Evolutionary conservation across 106 monocot species (phyloP).

Genomic region (Narthecium ossifragum): DNA sequence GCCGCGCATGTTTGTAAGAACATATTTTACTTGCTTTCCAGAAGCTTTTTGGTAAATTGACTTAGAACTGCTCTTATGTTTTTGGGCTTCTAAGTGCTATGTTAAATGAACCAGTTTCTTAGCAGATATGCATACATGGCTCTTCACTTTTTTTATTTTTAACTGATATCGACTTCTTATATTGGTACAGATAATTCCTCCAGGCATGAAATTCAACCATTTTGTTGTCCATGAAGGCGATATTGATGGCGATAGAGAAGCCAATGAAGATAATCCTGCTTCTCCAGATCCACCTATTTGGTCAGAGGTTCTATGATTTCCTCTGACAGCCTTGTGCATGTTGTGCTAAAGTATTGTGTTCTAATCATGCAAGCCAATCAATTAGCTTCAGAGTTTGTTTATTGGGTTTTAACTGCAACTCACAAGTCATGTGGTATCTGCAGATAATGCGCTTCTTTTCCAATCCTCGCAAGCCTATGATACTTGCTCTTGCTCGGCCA

Average conservation of each 20-base stretch:
- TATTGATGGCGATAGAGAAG: constrained; percentile 58
- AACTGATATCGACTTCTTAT: too few relatives aligned
- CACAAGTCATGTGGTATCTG: too few relatives aligned
- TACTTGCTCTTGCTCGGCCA: constrained; percentile 93
- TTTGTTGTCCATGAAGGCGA: constrained; percentile 51
- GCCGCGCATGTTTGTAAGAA: constrained; percentile 95
- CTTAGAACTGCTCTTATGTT: too few relatives aligned
- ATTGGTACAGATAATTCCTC: constrained; percentile 70
- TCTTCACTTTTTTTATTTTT: not conserved
- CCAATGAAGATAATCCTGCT: constrained; percentile 56
- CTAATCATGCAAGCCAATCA: too few relatives aligned
- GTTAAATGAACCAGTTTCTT: too few relatives aligned
- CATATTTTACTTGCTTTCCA: not conserved
- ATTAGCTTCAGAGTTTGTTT: too few relatives aligned
- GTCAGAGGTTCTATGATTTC: constrained; percentile 91
- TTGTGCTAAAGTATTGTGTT: too few relatives aligned
- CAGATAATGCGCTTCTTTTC: constrained; percentile 97
- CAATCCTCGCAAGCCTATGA: constrained; percentile 96
- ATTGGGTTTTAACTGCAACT: too few relatives aligned
- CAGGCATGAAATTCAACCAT: constrained; percentile 93
- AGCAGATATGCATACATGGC: not conserved
- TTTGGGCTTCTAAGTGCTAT: too few relatives aligned
- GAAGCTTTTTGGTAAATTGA: too few relatives aligned
- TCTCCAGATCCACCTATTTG: constrained; percentile 85
- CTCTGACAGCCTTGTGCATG: too few relatives aligned